Conservation (phyloP, 1,284 basidiomycete species). For the Fereydounia khargensis region DNA sequence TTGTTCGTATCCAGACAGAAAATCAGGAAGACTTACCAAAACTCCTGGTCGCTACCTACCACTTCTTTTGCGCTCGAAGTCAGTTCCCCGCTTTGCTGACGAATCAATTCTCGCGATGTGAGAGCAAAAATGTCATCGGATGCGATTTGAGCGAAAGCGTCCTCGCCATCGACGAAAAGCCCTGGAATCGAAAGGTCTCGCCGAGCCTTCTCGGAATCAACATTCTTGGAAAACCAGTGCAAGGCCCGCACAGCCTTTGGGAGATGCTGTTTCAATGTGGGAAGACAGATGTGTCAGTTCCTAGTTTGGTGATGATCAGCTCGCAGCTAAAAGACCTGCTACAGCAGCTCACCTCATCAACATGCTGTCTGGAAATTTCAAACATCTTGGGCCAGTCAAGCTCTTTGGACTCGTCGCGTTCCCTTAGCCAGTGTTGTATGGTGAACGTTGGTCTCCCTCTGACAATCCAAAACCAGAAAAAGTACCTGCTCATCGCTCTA, state of each 20-base stretch:
- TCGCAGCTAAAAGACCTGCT: no score
- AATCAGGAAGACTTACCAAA: neutral
- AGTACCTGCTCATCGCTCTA: constrained; percentile 7
- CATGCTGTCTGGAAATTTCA: neutral
- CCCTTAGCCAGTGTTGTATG: neutral
- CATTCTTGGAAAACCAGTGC: neutral
- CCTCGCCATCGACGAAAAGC: neutral
- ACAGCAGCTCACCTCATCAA: constrained; percentile 9
- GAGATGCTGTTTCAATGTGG: no score
- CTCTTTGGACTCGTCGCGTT: neutral
- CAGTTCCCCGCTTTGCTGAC: neutral
- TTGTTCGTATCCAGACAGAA: no score
- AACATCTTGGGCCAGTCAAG: constrained; percentile 11
- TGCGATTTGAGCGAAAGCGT: neutral
- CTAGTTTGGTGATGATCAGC: no score
- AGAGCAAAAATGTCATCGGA: neutral
- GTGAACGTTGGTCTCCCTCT: constrained; percentile 13
- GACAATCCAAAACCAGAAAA: constrained; percentile 17
- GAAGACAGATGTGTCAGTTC: no score
- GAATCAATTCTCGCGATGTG: neutral
- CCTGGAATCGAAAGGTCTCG: neutral
- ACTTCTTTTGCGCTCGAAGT: no score
- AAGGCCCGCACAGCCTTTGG: constrained; percentile 19
- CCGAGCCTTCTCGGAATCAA: neutral
- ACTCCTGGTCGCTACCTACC: neutral